A percentile compares a stretch with the other conserved stretches of the same genome.
phyloP scores from a whole-genome alignment of 768 basidiomycete species.

The Leccinum pellstonianum region DNA sequence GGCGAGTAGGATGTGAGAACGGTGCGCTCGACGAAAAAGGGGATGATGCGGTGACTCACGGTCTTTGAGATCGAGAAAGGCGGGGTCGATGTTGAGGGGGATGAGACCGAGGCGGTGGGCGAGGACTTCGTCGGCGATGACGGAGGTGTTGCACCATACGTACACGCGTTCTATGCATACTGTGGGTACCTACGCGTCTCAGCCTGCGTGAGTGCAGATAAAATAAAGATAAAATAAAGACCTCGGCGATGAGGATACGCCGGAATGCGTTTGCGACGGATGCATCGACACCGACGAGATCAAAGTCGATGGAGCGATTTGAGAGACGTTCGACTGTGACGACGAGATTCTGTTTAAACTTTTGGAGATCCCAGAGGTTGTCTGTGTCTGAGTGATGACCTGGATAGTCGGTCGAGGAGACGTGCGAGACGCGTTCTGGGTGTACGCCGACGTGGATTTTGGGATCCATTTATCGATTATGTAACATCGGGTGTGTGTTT shows the following conservation, averaged over 20 bases:
- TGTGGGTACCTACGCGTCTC: conserved; percentile 70
- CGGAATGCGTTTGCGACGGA: conserved; percentile 95
- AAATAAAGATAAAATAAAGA: not conserved
- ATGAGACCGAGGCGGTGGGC: conserved; percentile 90
- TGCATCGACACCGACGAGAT: conserved; percentile 92
- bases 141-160: conserved; percentile 91
- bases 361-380: conserved; percentile 75
- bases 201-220: not conserved
- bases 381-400: conserved; percentile 86
- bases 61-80: conserved; percentile 57
- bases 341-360: conserved; percentile 73
- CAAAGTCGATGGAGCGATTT: conserved; percentile 85
- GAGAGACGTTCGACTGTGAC: conserved; percentile 80
- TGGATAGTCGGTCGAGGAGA: conserved; percentile 89
- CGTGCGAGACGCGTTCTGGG: conserved; percentile 71
- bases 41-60: conserved; percentile 26
- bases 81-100: conserved; percentile 85
- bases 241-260: conserved; percentile 92
- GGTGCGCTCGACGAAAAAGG: not conserved
- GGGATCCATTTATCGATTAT: conserved; percentile 20
- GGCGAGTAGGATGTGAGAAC: conserved; percentile 8
- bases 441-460: conserved; percentile 63
- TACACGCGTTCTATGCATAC: conserved; percentile 90
- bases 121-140: conserved; percentile 92
- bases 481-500: conserved; percentile 10